A percentile compares a stretch with the other conserved stretches of the same genome.
These are phyloP conservation scores for Carex littledalei DNA, from an alignment of 176 grass and related monocot genomes.

Conservation along the genomic window DNA sequence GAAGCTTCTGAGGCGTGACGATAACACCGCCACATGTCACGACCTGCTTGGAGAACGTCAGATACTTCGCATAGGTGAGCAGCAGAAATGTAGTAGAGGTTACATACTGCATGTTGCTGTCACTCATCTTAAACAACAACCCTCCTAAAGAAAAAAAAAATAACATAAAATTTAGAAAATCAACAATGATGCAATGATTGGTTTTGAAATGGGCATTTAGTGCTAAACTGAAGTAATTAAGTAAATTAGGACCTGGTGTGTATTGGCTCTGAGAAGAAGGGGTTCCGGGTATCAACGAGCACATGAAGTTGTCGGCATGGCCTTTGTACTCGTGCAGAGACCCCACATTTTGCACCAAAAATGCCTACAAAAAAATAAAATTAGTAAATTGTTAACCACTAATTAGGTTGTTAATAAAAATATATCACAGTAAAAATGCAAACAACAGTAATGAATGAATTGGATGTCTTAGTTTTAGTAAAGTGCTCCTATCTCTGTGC, in stretches of 20 bases:
- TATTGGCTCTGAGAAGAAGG: constrained; percentile 48
- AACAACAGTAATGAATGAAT: too few relatives aligned
- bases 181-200: not conserved
- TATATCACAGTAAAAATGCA: not conserved
- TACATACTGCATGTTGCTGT: constrained; percentile 97
- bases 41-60: constrained; percentile 50
- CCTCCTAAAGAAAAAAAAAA: constrained; percentile 37
- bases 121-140: constrained; percentile 69
- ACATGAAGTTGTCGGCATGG: constrained; percentile 85
- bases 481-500: not conserved
- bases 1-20: constrained; percentile 71
- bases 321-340: constrained; percentile 69
- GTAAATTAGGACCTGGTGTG: constrained; percentile 30
- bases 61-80: constrained; percentile 93
- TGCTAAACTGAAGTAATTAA: not conserved
- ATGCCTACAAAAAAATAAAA: constrained; percentile 31
- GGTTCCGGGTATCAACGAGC: constrained; percentile 74
- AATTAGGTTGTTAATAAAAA: not conserved
- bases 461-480: not conserved
- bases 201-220: not conserved
- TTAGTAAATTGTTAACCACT: not conserved
- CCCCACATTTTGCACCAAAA: constrained; percentile 68
- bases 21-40: constrained; percentile 49
- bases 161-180: not conserved
- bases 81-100: constrained; percentile 89